Evolutionary conservation across 352 stramenopile species (phyloP), one percentile per base, ranked within the genome.

Genomic region (Globisporangium middletonii): DNA sequence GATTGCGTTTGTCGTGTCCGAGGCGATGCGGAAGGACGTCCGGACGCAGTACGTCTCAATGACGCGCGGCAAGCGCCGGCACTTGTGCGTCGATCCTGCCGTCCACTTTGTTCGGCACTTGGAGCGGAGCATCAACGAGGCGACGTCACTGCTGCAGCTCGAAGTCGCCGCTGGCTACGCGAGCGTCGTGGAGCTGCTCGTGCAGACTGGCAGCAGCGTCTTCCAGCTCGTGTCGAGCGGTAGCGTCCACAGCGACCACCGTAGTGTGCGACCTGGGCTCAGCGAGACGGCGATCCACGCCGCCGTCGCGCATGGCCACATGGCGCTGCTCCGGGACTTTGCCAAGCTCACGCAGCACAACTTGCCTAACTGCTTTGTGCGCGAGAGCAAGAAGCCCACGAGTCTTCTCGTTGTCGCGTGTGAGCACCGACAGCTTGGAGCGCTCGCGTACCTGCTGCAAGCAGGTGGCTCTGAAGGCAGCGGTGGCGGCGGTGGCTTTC

Each of bases 331-430:
- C 3, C 41, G 59, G 28, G 65, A 68, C 28, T 85, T 85, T 57
- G 65, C 71, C 15, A 57, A 28, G 16, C 45, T 80, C 8, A 72
- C 73, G 11, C 72, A 83, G 44, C 71, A 73, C 44, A 68, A 74
- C 37, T 83, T 88, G 23, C 59, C 71, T 2, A 54, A 55, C 12
- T 82, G 66, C 23, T 86, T 86, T 59, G 50, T 67, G 12, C 61
- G 66, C 2, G 75, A 85, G 27, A 64, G 60, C 2, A 72, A 71
- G 53, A 57, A 59, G 8, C 62, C 70, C 2, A 67, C 72, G 26
- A 83, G 72, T 55, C 60, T 88, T n/a, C 62, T 86, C 3, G 64
- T 80, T 4, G 50, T 63, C n/a, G 67, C 72, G 28, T 85, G 78
- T 18, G 53, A 72, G 35, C 38, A 61, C 6, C 69, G 60, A 7